Evolutionary conservation across 2,329 filamentous ascomycete genomes (phyloP).

Genomic region (Colletotrichum plurivorum): DNA sequence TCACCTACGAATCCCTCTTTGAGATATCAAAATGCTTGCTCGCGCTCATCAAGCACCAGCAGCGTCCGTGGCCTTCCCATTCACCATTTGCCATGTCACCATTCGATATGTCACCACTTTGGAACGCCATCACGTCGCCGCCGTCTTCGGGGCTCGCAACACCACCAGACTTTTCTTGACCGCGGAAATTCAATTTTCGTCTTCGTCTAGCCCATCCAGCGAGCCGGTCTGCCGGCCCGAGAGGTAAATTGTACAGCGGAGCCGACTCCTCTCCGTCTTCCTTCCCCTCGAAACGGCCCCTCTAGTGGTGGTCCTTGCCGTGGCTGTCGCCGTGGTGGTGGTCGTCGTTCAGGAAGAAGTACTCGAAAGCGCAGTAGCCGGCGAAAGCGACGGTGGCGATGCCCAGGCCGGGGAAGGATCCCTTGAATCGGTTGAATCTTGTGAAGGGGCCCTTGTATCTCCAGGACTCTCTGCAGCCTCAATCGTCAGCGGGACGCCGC

Average conservation of each 20-base stretch:
- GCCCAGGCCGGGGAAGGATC: conserved; percentile 89
- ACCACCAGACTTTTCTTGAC: background rate
- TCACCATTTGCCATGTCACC: too few relatives aligned
- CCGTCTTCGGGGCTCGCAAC: background rate
- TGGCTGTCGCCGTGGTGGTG: conserved; percentile 71
- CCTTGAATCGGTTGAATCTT: conserved; percentile 90
- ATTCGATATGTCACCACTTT: background rate
- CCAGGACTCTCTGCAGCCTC: conserved; percentile 84
- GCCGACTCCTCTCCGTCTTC: conserved; percentile 33
- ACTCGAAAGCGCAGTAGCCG: conserved; percentile 90
- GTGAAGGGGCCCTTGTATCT: conserved; percentile 91
- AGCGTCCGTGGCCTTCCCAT: too few relatives aligned
- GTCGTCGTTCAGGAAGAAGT: conserved; percentile 85
- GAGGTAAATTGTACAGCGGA: conserved; percentile 55
- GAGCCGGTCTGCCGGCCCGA: conserved; percentile 34
- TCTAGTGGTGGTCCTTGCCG: conserved; percentile 71
- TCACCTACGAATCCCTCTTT: too few relatives aligned
- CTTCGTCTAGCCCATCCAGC: conserved; percentile 36
- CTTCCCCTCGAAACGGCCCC: conserved; percentile 30
- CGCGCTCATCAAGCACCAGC: too few relatives aligned
- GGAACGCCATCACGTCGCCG: background rate
- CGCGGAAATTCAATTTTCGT: conserved; percentile 27
- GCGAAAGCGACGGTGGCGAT: conserved; percentile 93
- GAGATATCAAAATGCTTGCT: too few relatives aligned
- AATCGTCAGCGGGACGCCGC: conserved; percentile 31